Base-by-base conservation (phyloP, 2,329 filamentous ascomycete genomes). In the Claviceps lovelessii region DNA sequence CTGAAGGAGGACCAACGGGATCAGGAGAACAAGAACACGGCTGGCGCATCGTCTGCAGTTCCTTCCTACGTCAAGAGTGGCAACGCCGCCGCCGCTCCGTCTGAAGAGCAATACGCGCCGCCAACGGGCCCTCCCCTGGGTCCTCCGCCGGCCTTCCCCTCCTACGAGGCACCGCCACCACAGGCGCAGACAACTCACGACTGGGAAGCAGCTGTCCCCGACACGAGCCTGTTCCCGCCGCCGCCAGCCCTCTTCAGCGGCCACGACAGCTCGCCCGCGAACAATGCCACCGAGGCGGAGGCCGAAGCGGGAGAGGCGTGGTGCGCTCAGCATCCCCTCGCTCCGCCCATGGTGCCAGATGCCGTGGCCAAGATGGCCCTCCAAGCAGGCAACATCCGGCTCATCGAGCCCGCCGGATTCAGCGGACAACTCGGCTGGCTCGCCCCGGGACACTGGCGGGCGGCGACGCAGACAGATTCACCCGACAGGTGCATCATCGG, bases 151-250 rank as follows among this genome's bases (percentile, higher is more conserved):
- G n/a, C 54, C 4, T 53, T 55, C 23, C 53, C 54, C 15, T 60
- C 63, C 42, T 64, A n/a, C n/a, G n/a, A 62, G 60, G 68, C 65
- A 23, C 64, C 63, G 9, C 70, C 72, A 33, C 73, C 72, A 15
- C 37, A 39, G 11, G 15, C 39, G 13, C 15, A 41, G 39, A 7
- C 45, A 66, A 81, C 60, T 84, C 85, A 89, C 65, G 81, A 86
- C 68, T 90, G 86, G 86, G 75, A 83, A 60, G 64, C 77, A 7
- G 78, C 83, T 3, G 84, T 89, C 1, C 85, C 86, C 0, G 86
- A 90, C 66, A 88, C 81, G 1, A 75, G 84, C 0, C 75, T 86
- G 10, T 79, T 90, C 47, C 86, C 86, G 1, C 85, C 85, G 0
- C 86, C 86, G 1, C 86, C 86, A 0, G 77, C 78, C 35, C 76